Conservation (phyloP, 768 basidiomycete species). For the Amylocystis lapponica region DNA sequence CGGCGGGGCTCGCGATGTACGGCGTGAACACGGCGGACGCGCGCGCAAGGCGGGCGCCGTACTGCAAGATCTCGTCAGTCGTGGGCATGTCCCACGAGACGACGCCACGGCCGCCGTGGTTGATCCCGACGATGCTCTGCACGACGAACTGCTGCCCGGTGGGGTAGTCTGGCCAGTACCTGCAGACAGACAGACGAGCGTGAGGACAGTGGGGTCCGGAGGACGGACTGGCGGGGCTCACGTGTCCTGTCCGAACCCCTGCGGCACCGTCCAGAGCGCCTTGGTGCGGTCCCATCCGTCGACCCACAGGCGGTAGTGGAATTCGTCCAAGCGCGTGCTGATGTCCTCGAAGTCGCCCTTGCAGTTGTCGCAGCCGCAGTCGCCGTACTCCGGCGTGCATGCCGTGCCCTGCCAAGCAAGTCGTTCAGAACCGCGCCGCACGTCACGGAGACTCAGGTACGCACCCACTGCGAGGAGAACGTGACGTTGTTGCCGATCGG, state of each 20-base stretch:
- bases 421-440: not conserved
- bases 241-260: conserved; percentile 59
- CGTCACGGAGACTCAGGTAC: not conserved
- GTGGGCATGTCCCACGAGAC: conserved; percentile 41
- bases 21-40: conserved; percentile 22
- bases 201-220: not conserved
- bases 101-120: conserved; percentile 53
- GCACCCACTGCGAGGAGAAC: conserved; percentile 49
- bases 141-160: conserved; percentile 69
- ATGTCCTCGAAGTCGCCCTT: conserved; percentile 65
- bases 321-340: conserved; percentile 60
- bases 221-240: conserved; percentile 12
- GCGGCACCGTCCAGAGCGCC: conserved; percentile 76
- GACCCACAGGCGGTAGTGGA: conserved; percentile 48
- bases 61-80: conserved; percentile 30
- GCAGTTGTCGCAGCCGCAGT: conserved; percentile 73
- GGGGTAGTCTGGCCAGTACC: conserved; percentile 58
- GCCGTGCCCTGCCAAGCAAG: conserved; percentile 30
- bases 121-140: conserved; percentile 59
- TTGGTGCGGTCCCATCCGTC: conserved; percentile 67
- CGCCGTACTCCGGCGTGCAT: conserved; percentile 62
- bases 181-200: conserved; percentile 15
- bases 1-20: conserved; percentile 25
- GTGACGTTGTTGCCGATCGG: conserved; percentile 54
- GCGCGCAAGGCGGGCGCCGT: conserved; percentile 28